Percentiles rank a stretch among this genome's conserved stretches.
Conservation (phyloP, 225 moss, liverwort and hornwort genomes). For the Rhytidiadelphus loreus region DNA sequence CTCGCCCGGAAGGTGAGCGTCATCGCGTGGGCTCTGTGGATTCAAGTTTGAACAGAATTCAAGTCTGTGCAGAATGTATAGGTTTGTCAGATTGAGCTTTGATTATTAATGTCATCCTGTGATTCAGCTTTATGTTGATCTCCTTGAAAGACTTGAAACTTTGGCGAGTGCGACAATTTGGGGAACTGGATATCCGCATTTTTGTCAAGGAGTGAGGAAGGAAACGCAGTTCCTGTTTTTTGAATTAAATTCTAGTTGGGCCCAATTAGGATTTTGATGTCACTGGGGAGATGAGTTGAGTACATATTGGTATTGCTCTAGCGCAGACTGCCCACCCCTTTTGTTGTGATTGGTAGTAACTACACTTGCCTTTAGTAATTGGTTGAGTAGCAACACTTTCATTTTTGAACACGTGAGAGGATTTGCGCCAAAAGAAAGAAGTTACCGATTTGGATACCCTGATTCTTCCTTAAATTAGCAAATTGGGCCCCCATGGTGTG, state of each 20-base stretch:
- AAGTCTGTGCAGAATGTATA: too few relatives aligned
- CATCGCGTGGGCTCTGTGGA: neutral
- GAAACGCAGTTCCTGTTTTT: neutral
- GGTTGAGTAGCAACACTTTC: neutral
- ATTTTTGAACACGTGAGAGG: neutral
- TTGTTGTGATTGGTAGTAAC: neutral
- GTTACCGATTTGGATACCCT: neutral
- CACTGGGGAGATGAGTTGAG: neutral
- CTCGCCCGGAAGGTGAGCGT: constrained; percentile 46
- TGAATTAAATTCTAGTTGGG: neutral
- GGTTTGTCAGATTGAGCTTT: neutral
- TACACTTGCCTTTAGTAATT: neutral
- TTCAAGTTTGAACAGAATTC: neutral
- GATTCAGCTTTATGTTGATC: neutral
- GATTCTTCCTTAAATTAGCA: neutral
- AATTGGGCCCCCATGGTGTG: neutral
- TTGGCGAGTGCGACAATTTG: neutral
- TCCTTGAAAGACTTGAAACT: neutral
- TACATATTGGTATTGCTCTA: neutral
- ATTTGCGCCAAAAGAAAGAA: neutral
- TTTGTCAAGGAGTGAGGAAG: neutral
- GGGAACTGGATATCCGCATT: neutral
- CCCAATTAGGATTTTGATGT: neutral
- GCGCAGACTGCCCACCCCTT: neutral
- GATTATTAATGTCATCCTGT: neutral